These are phyloP conservation scores for Lichtheimia hyalospora DNA, from an alignment of 371 early-diverging fungal genomes.

Conservation along the genomic window DNA sequence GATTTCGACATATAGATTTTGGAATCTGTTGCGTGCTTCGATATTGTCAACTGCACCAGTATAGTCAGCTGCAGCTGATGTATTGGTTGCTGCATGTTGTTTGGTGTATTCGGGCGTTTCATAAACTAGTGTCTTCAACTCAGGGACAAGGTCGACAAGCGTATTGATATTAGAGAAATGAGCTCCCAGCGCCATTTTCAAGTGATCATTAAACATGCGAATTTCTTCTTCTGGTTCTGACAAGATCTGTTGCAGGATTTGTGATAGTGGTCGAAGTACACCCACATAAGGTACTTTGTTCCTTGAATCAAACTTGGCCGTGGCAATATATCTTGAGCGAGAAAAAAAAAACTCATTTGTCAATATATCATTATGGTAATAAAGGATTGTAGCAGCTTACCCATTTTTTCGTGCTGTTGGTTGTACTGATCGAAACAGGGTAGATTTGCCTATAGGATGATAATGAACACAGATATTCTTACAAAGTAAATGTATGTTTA, in stretches of 20 bases:
- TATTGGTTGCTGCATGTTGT: conserved; percentile 6
- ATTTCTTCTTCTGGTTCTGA: conserved; percentile 46
- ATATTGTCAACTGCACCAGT: conserved; percentile 25
- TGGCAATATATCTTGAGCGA: conserved; percentile 39
- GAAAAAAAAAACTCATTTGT: too few species aligned
- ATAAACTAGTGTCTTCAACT: conserved; percentile 28
- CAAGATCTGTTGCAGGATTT: conserved; percentile 43
- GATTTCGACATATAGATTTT: conserved; percentile 41
- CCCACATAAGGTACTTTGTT: conserved; percentile 44
- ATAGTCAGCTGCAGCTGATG: neutral
- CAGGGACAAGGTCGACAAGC: conserved; percentile 40
- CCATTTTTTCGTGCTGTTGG: conserved; percentile 39
- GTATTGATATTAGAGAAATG: conserved; percentile 36
- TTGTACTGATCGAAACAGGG: conserved; percentile 37
- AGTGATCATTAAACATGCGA: conserved; percentile 29
- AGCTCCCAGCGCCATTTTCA: conserved; percentile 32
- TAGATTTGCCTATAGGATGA: conserved; percentile 36
- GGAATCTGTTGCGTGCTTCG: conserved; percentile 41
- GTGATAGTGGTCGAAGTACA: conserved; percentile 38
- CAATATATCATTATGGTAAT: neutral
- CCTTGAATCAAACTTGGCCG: conserved; percentile 38
- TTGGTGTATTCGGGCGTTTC: too few species aligned
- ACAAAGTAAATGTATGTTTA: neutral
- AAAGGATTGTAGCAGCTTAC: conserved; percentile 15
- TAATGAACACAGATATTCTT: neutral